Evolutionary conservation across 2,329 filamentous ascomycete genomes (phyloP), one percentile per base, ranked within the genome.

Genomic region (Sporothrix pallida): DNA sequence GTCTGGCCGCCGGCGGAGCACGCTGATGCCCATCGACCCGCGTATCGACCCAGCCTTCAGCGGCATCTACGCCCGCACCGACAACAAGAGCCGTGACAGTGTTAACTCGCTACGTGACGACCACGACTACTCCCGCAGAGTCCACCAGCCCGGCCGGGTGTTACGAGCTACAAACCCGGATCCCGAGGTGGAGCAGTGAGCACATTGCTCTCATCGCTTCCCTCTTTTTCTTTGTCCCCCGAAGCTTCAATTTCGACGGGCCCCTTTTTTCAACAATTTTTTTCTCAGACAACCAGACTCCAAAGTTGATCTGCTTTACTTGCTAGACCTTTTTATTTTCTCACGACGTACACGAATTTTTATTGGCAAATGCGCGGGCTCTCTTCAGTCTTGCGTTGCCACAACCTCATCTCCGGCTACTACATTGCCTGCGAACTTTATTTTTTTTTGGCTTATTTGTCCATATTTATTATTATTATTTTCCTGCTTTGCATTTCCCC

Each of bases 111-210:
- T 91, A 5, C 87, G 87, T 73, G 89, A 91, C 78, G 88, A 91
- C 75, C 88, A 89, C 74, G 89, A 91, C 76, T 91, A 91, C 78
- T 91, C 89, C 54, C 83, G 89, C 76, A 84, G 85, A 76, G 88
- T 91, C 15, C 87, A 86, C 69, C 82, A 85, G 60, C 84, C 86
- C 10, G 74, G 75, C 6, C 83, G 86, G 77, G 87, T 91, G 8
- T 83, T 91, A n/a, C 84, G 89, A 76, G 88, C 89, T 9, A 89
- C 84, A 44, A 91, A 91, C 77, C 89, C 89, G 3, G 89, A 91
- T 77, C 87, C 87, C 0, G 81, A 81, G 15, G 72, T 67, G n/a
- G 62, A 67, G 62, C 62, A 42, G 42, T 67, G 62, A 67, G 46
- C 20, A 6, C 17, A 26, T 15, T 20, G 17, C 12, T 48, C 1